Conservation (phyloP, 1,284 basidiomycete genomes). For the Melampsora abietis-canadensis region DNA sequence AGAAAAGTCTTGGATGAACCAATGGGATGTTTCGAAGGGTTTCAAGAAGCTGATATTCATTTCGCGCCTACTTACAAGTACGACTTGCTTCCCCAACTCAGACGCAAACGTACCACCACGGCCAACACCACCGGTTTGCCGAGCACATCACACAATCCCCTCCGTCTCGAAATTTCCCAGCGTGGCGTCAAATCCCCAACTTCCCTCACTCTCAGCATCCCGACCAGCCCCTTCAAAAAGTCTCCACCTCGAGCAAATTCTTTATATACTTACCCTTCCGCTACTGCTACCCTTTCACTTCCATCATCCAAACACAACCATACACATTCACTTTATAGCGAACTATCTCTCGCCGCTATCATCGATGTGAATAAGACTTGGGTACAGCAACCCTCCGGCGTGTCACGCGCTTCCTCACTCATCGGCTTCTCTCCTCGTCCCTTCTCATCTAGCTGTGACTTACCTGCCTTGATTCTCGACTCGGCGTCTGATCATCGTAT, state of each 20-base stretch:
- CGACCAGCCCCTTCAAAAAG: too few species aligned
- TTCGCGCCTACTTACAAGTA: constrained; percentile 61
- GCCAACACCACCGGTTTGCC: not conserved
- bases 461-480: too few species aligned
- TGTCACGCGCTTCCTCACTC: not conserved
- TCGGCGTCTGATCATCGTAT: too few species aligned
- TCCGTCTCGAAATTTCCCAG: not conserved
- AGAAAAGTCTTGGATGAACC: constrained; percentile 64
- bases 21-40: constrained; percentile 60
- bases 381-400: not conserved
- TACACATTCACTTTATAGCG: too few species aligned
- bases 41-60: constrained; percentile 66
- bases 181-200: not conserved
- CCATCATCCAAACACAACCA: too few species aligned
- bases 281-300: too few species aligned
- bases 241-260: too few species aligned
- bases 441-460: not conserved
- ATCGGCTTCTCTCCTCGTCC: not conserved
- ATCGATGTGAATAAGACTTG: too few species aligned
- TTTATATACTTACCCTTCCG: too few species aligned
- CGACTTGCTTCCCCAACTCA: not conserved
- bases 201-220: too few species aligned
- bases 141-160: not conserved
- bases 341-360: too few species aligned
- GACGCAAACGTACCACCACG: not conserved